These are phyloP conservation scores for Aspergillus jensenii DNA, from an alignment of 2,329 filamentous ascomycete species.

Conservation along the genomic window DNA sequence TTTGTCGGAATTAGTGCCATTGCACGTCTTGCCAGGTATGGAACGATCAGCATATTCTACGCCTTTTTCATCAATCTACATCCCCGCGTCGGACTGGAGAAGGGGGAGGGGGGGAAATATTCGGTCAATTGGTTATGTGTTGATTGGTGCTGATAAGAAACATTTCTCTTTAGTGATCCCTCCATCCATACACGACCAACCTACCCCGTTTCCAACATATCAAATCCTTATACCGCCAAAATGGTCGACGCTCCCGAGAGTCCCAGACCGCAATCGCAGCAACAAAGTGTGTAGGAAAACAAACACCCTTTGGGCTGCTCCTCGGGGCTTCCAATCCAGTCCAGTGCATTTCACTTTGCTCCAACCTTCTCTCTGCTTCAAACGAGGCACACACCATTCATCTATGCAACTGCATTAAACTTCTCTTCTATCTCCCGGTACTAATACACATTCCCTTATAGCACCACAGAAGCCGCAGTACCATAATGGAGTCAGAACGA, in stretches of 20 bases:
- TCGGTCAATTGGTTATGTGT: neutral
- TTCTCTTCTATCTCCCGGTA: neutral
- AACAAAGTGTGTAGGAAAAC: constrained; percentile 33
- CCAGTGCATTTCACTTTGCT: neutral
- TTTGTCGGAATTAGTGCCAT: neutral
- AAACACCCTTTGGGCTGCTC: constrained; percentile 16
- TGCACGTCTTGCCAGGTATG: neutral
- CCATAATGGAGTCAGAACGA: constrained; percentile 35
- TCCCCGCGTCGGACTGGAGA: neutral
- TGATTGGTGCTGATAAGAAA: neutral
- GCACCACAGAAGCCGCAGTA: constrained; percentile 32
- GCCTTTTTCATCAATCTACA: neutral
- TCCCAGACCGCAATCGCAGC: constrained; percentile 21
- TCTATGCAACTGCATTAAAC: neutral
- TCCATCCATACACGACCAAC: neutral
- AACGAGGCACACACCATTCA: neutral
- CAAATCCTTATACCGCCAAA: constrained; percentile 7
- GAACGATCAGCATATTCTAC: neutral
- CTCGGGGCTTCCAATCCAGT: neutral
- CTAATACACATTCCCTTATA: constrained; percentile 18
- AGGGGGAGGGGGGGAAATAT: neutral
- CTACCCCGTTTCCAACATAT: neutral
- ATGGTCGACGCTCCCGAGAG: constrained; percentile 34
- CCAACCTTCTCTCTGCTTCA: neutral
- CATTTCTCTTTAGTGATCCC: neutral